Conservation (phyloP, 2,329 filamentous ascomycete genomes). For the Penicillium fuscoglaucum region DNA sequence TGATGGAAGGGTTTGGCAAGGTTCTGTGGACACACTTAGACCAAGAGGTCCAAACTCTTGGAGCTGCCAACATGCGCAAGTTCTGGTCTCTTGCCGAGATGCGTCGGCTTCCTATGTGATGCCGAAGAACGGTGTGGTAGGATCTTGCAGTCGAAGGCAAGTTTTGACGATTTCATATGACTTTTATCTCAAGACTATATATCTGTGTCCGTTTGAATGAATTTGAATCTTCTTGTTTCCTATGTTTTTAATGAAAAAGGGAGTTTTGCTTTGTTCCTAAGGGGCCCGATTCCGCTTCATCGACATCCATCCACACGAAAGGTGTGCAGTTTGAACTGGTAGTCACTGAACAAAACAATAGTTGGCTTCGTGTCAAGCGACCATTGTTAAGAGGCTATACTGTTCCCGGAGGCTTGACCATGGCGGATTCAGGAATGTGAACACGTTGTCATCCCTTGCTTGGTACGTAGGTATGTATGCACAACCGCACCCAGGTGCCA, state of each 20-base stretch:
- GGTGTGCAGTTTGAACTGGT: background rate
- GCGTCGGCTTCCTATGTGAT: conserved; percentile 64
- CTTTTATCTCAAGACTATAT: background rate
- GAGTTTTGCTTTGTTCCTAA: background rate
- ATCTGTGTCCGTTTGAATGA: background rate
- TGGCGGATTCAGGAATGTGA: conserved; percentile 13
- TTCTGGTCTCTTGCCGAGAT: conserved; percentile 81
- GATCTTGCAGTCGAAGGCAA: background rate
- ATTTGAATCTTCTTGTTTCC: background rate
- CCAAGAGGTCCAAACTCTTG: conserved; percentile 75
- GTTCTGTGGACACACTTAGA: conserved; percentile 83
- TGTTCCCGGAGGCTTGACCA: conserved; percentile 5
- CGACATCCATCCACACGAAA: background rate
- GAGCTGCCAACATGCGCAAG: conserved; percentile 83
- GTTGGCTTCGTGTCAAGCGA: background rate
- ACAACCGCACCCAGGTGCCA: background rate
- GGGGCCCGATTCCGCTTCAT: background rate
- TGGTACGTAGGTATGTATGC: conserved; percentile 16
- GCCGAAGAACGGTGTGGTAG: background rate
- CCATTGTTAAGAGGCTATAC: background rate
- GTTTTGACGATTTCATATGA: background rate
- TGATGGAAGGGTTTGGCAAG: conserved; percentile 75
- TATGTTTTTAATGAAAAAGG: background rate
- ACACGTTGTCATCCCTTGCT: conserved; percentile 6
- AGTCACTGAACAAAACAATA: background rate